Base-by-base conservation (phyloP, 495 filamentous ascomycete genomes). In the Xylaria bambusicola region DNA sequence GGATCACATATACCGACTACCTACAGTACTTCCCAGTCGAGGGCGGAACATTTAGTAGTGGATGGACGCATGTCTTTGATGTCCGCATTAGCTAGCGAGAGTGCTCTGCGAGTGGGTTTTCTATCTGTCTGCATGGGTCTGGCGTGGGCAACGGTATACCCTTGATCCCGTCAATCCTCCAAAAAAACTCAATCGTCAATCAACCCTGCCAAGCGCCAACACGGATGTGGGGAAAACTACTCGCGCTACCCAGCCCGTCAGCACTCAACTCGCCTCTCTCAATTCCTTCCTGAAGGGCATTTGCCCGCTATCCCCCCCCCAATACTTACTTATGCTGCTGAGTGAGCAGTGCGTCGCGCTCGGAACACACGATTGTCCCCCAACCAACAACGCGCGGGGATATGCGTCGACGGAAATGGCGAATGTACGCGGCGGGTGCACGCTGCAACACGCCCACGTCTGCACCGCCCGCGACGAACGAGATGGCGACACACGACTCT, bases 401-500 rank as follows among this genome's bases (percentile, higher is more conserved):
- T 52, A 44, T 50, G 48, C 54, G 51, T 20, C 29, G 29, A 20
- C 23, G 31, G 2, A 10, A 18, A 18, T 29, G 48, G 48, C 65
- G 66, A 66, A 57, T 61, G 61, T 55, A 64, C 64, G 66, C 59
- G 66, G n/a, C n/a, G n/a, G n/a, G 55, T 47, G 36, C 58, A 52
- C 60, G 54, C 50, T 58, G 44, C 56, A 50, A 58, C 61, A 66
- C 64, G 61, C 65, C n/a, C 58, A 66, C 62, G 67, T 57, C 61
- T 62, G 52, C 52, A 56, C 42, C 27, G 44, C 53, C n/a, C 48
- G 55, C 55, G 52, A 60, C 66, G 68, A 68, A 71, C 66, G 53
- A 58, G 53, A 63, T 62, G 50, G 56, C 57, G 60, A 58, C 59
- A 60, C 61, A 64, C 52, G 41, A 27, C 58, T 42, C 48, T 58